Conservation (phyloP, 1,284 basidiomycete genomes). For the Ceratobasidium papillatum region DNA sequence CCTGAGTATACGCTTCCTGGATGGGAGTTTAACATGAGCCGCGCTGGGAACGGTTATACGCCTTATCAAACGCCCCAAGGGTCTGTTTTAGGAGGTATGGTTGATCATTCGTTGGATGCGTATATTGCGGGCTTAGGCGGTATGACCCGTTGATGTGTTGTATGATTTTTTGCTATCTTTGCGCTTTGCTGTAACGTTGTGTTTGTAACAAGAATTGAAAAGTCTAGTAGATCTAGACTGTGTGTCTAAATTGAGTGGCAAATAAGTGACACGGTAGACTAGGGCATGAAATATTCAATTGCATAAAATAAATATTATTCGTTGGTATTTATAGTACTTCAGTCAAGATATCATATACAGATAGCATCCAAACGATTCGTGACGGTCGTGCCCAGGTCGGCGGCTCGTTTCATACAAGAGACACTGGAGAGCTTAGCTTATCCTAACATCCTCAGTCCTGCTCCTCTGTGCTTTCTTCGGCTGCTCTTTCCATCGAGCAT, state of each 20-base stretch:
- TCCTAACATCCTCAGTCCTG: not conserved
- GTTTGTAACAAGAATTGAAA: not conserved
- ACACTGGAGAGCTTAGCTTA: not conserved
- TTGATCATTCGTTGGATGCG: slow-evolving; percentile 18
- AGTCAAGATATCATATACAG: not conserved
- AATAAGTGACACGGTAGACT: too few species aligned
- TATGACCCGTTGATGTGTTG: not conserved
- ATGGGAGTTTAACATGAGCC: slow-evolving; percentile 27
- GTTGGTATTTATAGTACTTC: not conserved
- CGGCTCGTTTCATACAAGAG: too few species aligned
- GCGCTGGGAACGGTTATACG: slow-evolving; percentile 6
- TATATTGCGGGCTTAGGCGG: slow-evolving; percentile 3
- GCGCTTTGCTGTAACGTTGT: not conserved
- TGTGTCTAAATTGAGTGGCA: too few species aligned
- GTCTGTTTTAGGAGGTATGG: not conserved
- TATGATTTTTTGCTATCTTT: not conserved
- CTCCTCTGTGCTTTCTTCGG: not conserved
- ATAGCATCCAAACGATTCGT: not conserved
- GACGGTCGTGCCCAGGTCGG: not conserved
- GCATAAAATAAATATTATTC: not conserved
- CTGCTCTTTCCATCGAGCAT: slow-evolving; percentile 5
- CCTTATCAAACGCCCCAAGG: slow-evolving; percentile 13
- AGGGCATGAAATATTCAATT: too few species aligned
- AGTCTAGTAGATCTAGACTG: not conserved
- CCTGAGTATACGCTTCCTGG: slow-evolving; percentile 38